Percentiles rank a stretch among this genome's conserved stretches.
Conservation (phyloP, 805 yeast species). For the Cyberlindnera maritima region DNA sequence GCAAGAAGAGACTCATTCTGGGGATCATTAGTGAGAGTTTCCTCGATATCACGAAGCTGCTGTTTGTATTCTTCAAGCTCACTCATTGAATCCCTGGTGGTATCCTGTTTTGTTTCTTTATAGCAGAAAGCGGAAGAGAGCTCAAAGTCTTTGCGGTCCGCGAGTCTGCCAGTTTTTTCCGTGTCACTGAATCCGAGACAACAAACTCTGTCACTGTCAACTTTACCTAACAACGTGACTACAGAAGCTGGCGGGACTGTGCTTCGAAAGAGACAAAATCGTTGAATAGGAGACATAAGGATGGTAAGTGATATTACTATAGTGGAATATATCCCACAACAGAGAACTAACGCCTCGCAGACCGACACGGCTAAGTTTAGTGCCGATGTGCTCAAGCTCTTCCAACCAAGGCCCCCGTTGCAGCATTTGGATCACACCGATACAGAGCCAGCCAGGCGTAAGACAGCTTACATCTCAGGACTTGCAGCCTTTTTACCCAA, state of each 20-base stretch:
- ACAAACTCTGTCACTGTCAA: too few relatives aligned
- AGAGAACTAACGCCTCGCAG: constrained; percentile 7
- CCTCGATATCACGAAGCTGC: constrained; percentile 21
- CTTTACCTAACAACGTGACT: too few relatives aligned
- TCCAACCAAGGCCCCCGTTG: constrained; percentile 30
- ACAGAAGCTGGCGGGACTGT: too few relatives aligned
- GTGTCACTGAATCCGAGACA: too few relatives aligned
- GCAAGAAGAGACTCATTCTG: constrained; percentile 16
- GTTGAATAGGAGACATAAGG: too few relatives aligned
- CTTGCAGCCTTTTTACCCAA: constrained; percentile 20
- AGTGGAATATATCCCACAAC: background rate
- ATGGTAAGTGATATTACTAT: background rate
- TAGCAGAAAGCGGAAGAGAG: background rate
- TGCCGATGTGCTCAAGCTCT: constrained; percentile 40
- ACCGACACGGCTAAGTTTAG: constrained; percentile 36
- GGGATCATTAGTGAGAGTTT: constrained; percentile 14
- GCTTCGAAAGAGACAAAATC: too few relatives aligned
- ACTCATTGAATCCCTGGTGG: constrained; percentile 8
- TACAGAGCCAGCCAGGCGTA: constrained; percentile 15
- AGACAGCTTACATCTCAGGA: constrained; percentile 20
- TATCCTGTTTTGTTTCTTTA: background rate
- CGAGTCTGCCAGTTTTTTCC: too few relatives aligned
- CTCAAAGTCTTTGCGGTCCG: too few relatives aligned
- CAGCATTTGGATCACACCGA: constrained; percentile 21
- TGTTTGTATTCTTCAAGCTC: constrained; percentile 20